Evolutionary conservation across 352 stramenopile genomes (phyloP).

Genomic region (Aphanomyces stellatus): DNA sequence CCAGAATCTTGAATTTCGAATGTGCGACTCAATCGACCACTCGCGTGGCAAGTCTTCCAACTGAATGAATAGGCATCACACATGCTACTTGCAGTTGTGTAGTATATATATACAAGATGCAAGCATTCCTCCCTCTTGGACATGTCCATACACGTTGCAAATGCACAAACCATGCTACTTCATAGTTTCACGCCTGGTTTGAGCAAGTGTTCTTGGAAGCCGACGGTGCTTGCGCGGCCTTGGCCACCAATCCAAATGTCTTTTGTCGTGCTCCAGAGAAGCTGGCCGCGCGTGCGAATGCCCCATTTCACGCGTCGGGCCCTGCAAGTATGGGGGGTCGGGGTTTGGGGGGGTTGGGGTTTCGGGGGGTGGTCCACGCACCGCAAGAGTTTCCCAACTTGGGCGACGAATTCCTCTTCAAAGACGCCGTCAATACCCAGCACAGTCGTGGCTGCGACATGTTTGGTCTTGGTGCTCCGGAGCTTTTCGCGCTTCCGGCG

Average conservation of each 20-base stretch:
- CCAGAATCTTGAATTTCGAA: neutral
- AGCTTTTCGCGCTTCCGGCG: constrained; percentile 1
- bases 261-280: neutral
- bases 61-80: no score
- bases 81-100: no score
- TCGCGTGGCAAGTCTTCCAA: no score
- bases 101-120: neutral
- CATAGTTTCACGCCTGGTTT: constrained; percentile 4
- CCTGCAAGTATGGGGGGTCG: neutral
- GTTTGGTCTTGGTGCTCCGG: neutral
- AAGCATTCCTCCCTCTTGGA: neutral
- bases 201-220: neutral
- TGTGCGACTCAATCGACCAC: no score
- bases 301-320: constrained; percentile 5
- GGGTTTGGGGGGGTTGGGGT: no score
- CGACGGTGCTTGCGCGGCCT: neutral
- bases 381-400: neutral
- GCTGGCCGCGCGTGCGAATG: constrained; percentile 12
- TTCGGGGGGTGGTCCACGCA: neutral
- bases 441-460: constrained; percentile 11
- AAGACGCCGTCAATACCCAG: constrained; percentile 19
- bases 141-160: neutral
- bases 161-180: neutral
- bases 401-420: constrained; percentile 17
- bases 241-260: constrained; percentile 1